Evolutionary conservation across 345 rosid genomes (phyloP).

Genomic region (Angophora floribunda): DNA sequence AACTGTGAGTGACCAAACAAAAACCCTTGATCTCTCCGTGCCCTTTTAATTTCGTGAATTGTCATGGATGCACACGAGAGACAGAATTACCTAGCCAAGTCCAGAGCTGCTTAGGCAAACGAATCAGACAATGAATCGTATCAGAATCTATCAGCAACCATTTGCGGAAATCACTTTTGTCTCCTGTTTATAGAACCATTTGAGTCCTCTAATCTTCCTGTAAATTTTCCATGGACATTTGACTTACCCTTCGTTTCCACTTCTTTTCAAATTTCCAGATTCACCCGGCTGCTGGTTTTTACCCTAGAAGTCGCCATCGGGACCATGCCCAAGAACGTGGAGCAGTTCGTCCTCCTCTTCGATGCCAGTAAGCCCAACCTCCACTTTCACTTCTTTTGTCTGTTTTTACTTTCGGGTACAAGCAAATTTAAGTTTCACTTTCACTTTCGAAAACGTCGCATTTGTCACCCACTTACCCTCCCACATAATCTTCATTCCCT

Average conservation of each 20-base stretch:
- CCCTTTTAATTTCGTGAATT: background rate
- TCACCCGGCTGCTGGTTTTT: conserved; percentile 76
- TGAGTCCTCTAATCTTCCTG: background rate
- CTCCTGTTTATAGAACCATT: background rate
- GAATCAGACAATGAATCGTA: background rate
- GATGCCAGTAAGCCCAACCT: conserved; percentile 68
- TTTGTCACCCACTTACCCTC: background rate
- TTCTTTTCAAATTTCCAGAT: conserved; percentile 17
- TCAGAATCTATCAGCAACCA: background rate
- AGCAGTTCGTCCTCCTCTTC: conserved; percentile 75
- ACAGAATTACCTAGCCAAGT: background rate
- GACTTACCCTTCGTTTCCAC: background rate
- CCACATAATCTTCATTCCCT: background rate
- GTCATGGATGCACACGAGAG: background rate
- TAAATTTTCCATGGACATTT: background rate
- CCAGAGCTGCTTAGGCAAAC: background rate
- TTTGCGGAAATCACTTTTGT: background rate
- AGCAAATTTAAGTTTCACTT: background rate
- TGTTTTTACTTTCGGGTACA: background rate
- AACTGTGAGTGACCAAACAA: conserved; percentile 37
- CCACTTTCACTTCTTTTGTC: background rate
- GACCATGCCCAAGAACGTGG: conserved; percentile 71
- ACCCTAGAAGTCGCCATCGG: conserved; percentile 82
- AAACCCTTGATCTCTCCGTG: background rate
- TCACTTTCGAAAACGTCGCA: background rate